phyloP scores from a whole-genome alignment of 139 green algal species.

The Chlamydomonas sp. region DNA sequence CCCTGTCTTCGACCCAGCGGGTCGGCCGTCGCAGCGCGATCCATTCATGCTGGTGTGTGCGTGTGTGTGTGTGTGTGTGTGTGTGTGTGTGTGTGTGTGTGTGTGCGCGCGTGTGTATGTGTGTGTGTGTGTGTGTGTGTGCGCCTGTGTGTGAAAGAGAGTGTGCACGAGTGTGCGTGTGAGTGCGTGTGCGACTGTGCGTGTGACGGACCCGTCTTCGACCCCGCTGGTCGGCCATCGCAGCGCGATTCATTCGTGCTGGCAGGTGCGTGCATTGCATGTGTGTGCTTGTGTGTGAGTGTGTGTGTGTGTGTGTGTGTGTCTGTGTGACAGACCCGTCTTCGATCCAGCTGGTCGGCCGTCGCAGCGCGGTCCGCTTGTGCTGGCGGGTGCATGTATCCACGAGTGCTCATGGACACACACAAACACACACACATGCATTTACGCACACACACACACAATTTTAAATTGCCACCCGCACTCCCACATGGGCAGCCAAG shows the following conservation, averaged over 20 bases:
- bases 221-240: not conserved
- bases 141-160: too few species aligned
- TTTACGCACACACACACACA: not conserved
- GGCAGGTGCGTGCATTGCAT: not conserved
- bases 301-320: conserved; percentile 12
- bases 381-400: not conserved
- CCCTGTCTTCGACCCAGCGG: too few species aligned
- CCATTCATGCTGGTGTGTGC: too few species aligned
- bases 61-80: not conserved
- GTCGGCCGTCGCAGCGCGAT: too few species aligned
- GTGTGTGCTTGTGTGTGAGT: conserved; percentile 9
- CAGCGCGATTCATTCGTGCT: conserved; percentile 7
- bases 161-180: conserved; percentile 2
- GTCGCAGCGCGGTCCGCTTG: too few species aligned
- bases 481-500: not conserved
- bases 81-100: too few species aligned
- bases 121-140: too few species aligned
- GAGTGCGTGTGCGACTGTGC: conserved; percentile 7
- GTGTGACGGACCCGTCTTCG: too few species aligned
- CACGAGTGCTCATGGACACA: not conserved
- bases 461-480: not conserved
- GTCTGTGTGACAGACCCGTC: too few species aligned
- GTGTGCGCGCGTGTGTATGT: too few species aligned
- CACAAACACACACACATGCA: conserved; percentile 5
- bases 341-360: not conserved